Evolutionary conservation across 2,329 filamentous ascomycete species (phyloP).

Genomic region (Colletotrichum somersetense): DNA sequence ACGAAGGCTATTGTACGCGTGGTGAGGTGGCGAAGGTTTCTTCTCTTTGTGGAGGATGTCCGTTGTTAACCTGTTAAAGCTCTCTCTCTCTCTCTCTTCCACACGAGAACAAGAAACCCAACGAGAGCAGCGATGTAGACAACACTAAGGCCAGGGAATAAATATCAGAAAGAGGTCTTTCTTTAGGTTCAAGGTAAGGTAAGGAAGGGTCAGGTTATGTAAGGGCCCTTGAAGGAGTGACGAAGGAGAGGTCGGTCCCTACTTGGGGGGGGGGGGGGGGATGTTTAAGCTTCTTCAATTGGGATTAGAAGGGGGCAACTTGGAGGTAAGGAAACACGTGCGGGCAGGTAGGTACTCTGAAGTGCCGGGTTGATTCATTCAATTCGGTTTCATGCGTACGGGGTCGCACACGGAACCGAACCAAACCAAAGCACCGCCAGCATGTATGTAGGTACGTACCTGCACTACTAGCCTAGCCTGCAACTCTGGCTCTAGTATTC

Average conservation of each 20-base stretch:
- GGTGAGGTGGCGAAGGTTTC: neutral
- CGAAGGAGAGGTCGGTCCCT: neutral
- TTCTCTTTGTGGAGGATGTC: neutral
- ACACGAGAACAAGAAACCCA: neutral
- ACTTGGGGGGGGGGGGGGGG: neutral
- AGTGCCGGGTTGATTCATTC: constrained; percentile 10
- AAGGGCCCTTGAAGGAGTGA: constrained; percentile 3
- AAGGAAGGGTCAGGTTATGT: constrained; percentile 7
- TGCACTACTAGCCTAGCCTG: neutral
- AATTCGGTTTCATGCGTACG: constrained; percentile 37
- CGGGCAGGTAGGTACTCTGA: constrained; percentile 4
- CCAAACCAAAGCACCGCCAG: constrained; percentile 23
- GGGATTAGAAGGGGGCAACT: neutral
- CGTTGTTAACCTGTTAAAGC: neutral
- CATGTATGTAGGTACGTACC: neutral
- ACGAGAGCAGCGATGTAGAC: neutral
- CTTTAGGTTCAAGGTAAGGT: constrained; percentile 22
- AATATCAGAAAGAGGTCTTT: neutral
- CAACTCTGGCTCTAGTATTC: neutral
- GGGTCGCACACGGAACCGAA: constrained; percentile 36
- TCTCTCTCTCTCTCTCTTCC: neutral
- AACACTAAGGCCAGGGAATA: no score
- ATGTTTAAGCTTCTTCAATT: constrained; percentile 37
- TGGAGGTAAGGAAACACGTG: constrained; percentile 13
- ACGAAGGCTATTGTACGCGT: neutral